These are phyloP conservation scores for Carnegiea gigantea DNA, from an alignment of 179 eudicot species.

Conservation along the genomic window DNA sequence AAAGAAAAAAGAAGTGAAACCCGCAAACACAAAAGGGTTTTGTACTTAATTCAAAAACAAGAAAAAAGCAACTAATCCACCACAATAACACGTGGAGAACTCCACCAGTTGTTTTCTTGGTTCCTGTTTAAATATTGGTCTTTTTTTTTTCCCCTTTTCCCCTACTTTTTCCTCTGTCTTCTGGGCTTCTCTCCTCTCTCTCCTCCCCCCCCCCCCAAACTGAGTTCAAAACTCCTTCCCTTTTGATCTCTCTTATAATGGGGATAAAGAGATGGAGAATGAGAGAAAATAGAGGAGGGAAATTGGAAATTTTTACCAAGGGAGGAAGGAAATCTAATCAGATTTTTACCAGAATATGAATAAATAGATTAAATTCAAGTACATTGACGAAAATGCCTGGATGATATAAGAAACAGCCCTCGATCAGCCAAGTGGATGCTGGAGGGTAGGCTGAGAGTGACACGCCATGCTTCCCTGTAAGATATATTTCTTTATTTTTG, in stretches of 20 bases:
- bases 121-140: slow-evolving; percentile 15
- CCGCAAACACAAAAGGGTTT: slow-evolving; percentile 11
- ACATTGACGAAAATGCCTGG: neutral
- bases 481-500: neutral
- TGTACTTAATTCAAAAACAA: neutral
- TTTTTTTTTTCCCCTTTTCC: neutral
- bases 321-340: neutral
- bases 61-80: neutral
- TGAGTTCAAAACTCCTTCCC: neutral
- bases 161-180: neutral
- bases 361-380: neutral
- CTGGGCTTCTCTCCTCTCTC: neutral
- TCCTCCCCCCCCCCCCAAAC: neutral
- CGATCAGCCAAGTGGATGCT: slow-evolving; percentile 17
- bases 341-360: neutral
- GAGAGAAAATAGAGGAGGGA: neutral
- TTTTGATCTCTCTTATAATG: neutral
- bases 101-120: slow-evolving; percentile 23
- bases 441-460: slow-evolving; percentile 11
- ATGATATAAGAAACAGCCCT: slow-evolving; percentile 2
- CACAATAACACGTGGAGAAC: slow-evolving; percentile 32
- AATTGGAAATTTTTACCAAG: neutral
- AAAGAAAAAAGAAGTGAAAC: neutral
- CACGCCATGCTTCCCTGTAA: slow-evolving; percentile 20
- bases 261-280: neutral